Conservation (phyloP, 495 filamentous ascomycete genomes). For the Pyronema omphalodes region DNA sequence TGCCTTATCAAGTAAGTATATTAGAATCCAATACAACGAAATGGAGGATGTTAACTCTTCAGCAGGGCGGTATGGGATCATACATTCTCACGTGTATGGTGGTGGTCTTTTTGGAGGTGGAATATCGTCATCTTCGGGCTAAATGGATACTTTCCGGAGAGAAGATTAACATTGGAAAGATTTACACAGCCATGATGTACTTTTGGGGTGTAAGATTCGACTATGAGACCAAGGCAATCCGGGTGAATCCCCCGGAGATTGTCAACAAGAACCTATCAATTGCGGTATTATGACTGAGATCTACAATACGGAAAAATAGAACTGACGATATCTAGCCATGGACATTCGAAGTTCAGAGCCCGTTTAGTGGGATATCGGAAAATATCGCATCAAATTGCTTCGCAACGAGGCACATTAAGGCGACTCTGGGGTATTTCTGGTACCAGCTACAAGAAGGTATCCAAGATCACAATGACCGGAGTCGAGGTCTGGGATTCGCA, state of each 20-base stretch:
- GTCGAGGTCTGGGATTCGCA: background rate
- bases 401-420: slow-evolving; percentile 5
- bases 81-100: slow-evolving; percentile 5
- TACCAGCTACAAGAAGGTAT: background rate
- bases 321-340: background rate
- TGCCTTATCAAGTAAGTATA: slow-evolving; percentile 1
- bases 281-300: background rate
- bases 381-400: slow-evolving; percentile 1
- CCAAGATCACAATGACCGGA: background rate
- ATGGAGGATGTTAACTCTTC: too few relatives aligned
- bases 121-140: background rate
- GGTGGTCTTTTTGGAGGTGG: slow-evolving; percentile 1
- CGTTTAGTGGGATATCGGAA: background rate
- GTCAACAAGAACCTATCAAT: background rate
- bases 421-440: slow-evolving; percentile 1
- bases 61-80: slow-evolving; percentile 2
- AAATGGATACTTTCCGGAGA: background rate
- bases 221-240: background rate
- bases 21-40: too few relatives aligned
- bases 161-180: background rate
- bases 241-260: background rate
- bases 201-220: slow-evolving; percentile 5
- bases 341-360: slow-evolving; percentile 5
- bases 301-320: background rate
- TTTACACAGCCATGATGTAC: background rate